Conservation (phyloP, 2,329 filamentous ascomycete genomes). For the Grosmannia clavigera region DNA sequence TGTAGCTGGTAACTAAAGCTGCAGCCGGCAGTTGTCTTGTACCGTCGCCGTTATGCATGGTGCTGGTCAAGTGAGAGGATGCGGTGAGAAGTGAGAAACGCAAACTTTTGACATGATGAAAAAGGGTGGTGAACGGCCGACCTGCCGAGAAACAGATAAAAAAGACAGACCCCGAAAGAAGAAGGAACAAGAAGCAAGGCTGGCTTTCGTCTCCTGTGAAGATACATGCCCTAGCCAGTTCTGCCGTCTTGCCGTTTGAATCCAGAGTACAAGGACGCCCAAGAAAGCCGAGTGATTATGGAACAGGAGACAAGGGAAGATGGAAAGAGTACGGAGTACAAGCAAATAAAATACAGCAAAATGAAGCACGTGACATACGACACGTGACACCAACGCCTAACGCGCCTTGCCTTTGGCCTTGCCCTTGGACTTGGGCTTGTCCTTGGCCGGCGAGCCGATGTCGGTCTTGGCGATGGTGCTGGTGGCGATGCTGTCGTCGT, state of each 20-base stretch:
- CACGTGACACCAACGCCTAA: neutral
- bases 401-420: constrained; percentile 10
- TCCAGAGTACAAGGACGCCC: neutral
- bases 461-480: constrained; percentile 21
- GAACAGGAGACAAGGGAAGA: neutral
- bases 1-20: neutral
- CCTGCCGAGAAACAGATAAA: no score
- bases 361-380: neutral
- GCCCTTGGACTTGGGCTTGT: constrained; percentile 10
- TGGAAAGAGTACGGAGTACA: neutral
- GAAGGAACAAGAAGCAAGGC: no score
- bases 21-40: no score
- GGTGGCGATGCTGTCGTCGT: constrained; percentile 47
- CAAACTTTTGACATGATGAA: neutral
- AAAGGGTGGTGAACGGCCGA: no score
- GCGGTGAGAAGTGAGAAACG: neutral
- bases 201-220: no score
- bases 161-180: no score
- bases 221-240: no score
- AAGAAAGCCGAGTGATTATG: no score
- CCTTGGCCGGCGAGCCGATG: constrained; percentile 17
- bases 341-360: neutral
- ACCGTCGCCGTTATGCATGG: no score
- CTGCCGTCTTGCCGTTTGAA: no score
- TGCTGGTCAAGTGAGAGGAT: no score